Evolutionary conservation across 805 yeast species (phyloP).

Genomic region (Cyberlindnera bimundalis): DNA sequence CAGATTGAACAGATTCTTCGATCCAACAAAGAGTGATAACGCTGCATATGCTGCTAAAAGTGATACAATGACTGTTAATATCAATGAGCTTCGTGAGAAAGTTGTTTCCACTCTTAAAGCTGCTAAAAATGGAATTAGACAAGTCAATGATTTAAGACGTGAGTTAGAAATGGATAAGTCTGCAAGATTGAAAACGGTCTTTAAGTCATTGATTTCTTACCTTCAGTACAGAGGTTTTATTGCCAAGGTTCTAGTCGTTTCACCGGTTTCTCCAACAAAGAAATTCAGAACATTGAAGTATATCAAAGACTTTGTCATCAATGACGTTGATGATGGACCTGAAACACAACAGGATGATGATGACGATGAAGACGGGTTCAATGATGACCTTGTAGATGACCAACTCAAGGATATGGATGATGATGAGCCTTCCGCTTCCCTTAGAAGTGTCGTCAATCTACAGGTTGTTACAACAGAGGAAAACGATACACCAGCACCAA

Average conservation of each 20-base stretch:
- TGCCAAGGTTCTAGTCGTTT: slow-evolving; percentile 49
- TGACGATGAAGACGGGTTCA: slow-evolving; percentile 28
- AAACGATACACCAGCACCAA: slow-evolving; percentile 14
- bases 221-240: slow-evolving; percentile 44
- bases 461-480: slow-evolving; percentile 18
- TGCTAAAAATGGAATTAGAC: slow-evolving; percentile 60
- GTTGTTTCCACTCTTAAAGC: slow-evolving; percentile 49
- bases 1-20: slow-evolving; percentile 45
- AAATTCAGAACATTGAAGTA: slow-evolving; percentile 46
- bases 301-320: slow-evolving; percentile 36
- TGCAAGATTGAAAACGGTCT: slow-evolving; percentile 41
- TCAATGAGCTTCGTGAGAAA: slow-evolving; percentile 28
- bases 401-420: slow-evolving; percentile 22
- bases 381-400: slow-evolving; percentile 30
- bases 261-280: slow-evolving; percentile 42
- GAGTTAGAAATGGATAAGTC: slow-evolving; percentile 51
- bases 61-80: slow-evolving; percentile 27
- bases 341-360: slow-evolving; percentile 31
- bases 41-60: slow-evolving; percentile 17
- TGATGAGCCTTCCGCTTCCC: slow-evolving; percentile 19
- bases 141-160: slow-evolving; percentile 55
- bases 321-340: slow-evolving; percentile 28
- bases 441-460: slow-evolving; percentile 17
- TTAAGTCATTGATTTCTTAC: slow-evolving; percentile 44
- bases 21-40: slow-evolving; percentile 21